Conservation (phyloP, 352 stramenopile species). For the Globisporangium mamillatum region DNA sequence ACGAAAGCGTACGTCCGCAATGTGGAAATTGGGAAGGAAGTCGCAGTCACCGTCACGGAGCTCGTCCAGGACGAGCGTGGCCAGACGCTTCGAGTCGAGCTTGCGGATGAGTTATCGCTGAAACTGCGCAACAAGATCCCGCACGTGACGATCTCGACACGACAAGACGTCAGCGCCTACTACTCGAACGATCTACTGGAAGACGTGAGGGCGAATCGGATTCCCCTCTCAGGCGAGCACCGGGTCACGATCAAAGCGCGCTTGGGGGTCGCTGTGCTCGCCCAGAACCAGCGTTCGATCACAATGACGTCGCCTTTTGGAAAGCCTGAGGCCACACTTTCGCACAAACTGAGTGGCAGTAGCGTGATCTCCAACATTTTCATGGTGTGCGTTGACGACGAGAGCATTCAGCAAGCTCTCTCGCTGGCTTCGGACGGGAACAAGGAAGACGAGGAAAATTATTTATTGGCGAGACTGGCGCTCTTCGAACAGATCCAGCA, state of each 20-base stretch:
- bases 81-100: conserved; percentile 48
- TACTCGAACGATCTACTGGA: conserved; percentile 72
- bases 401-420: conserved; percentile 14
- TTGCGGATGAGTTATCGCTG: conserved; percentile 36
- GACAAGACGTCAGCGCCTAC: conserved; percentile 36
- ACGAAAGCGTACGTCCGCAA: conserved; percentile 47
- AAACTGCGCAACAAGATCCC: conserved; percentile 49
- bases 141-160: conserved; percentile 64
- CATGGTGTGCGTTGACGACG: conserved; percentile 30
- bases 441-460: not conserved
- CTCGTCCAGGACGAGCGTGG: conserved; percentile 42
- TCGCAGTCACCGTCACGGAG: conserved; percentile 32
- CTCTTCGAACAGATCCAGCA: conserved; percentile 28
- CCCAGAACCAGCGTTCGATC: conserved; percentile 39
- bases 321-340: not conserved
- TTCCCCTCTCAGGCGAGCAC: conserved; percentile 14
- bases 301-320: conserved; percentile 34
- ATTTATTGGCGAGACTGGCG: conserved; percentile 21
- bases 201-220: conserved; percentile 19
- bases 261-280: conserved; percentile 33
- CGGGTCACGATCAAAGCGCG: conserved; percentile 21
- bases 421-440: conserved; percentile 2
- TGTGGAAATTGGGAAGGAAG: conserved; percentile 39
- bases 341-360: not conserved
- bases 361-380: conserved; percentile 19